Evolutionary conservation across 805 yeast species (phyloP).

Genomic region (Yamadazyma olivae): DNA sequence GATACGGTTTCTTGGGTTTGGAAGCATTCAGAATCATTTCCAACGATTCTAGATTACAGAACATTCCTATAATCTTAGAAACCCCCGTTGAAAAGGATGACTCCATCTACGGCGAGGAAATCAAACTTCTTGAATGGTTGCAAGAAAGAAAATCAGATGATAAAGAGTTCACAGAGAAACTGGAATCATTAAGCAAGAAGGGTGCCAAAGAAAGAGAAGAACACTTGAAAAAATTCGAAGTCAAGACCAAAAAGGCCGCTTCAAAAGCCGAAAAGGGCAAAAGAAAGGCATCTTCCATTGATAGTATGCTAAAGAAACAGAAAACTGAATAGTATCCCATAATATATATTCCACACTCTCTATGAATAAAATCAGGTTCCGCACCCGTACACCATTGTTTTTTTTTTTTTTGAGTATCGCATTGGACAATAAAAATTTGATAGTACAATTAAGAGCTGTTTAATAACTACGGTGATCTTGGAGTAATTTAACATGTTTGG

Average conservation of each 20-base stretch:
- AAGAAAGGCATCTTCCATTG: conserved; percentile 9
- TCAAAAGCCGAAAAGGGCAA: conserved; percentile 2
- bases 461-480: no score
- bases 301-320: conserved; percentile 10
- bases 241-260: conserved; percentile 35
- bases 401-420: no score
- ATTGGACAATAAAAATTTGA: no score
- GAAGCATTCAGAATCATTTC: conserved; percentile 80
- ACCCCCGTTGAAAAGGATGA: conserved; percentile 77
- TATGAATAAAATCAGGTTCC: no score
- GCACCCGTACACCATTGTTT: neutral
- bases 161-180: conserved; percentile 49
- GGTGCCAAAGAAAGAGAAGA: conserved; percentile 74
- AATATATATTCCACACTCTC: neutral
- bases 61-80: conserved; percentile 80
- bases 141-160: conserved; percentile 55
- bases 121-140: conserved; percentile 80
- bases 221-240: conserved; percentile 62
- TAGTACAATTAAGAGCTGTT: no score
- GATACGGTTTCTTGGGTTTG: conserved; percentile 84
- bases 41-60: conserved; percentile 57
- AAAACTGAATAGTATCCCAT: neutral
- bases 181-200: conserved; percentile 44
- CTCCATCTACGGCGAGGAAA: conserved; percentile 71
- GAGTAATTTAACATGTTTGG: conserved; percentile 54